A percentile compares a stretch with the other conserved stretches of the same genome.
phyloP scores from a whole-genome alignment of 768 basidiomycete species.

The Clitopilus passeckerianus region DNA sequence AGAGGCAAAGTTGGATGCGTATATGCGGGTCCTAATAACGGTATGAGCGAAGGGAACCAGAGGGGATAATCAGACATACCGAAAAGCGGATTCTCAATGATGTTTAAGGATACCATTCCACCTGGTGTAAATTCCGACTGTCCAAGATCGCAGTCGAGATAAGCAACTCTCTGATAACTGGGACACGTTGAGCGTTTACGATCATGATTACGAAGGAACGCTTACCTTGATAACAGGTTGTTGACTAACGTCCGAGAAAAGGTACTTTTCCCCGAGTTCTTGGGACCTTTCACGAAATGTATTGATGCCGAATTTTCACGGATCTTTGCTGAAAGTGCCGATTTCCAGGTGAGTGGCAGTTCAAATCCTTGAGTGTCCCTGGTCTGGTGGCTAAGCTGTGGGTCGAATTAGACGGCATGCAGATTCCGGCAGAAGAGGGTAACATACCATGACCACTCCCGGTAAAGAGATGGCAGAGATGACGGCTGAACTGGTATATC shows the following conservation, averaged over 20 bases:
- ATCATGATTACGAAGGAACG: conserved; percentile 3
- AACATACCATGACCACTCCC: conserved; percentile 44
- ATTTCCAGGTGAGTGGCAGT: conserved; percentile 32
- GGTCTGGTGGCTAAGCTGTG: conserved; percentile 28
- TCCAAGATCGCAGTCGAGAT: conserved; percentile 88
- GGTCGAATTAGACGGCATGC: background rate
- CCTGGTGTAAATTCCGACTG: conserved; percentile 92
- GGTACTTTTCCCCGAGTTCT: conserved; percentile 87
- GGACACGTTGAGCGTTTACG: conserved; percentile 1
- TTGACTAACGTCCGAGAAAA: conserved; percentile 76
- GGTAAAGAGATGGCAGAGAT: conserved; percentile 38
- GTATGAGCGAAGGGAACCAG: background rate
- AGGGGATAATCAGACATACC: no score
- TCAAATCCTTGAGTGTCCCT: conserved; percentile 34
- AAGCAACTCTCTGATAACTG: conserved; percentile 82
- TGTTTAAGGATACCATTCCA: conserved; percentile 77
- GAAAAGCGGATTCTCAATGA: conserved; percentile 63
- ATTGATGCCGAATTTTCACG: conserved; percentile 22
- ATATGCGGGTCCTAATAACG: conserved; percentile 71
- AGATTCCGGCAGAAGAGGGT: background rate
- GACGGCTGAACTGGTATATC: conserved; percentile 30
- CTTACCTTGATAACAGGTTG: conserved; percentile 53
- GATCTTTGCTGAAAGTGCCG: conserved; percentile 20
- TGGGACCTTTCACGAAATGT: conserved; percentile 78
- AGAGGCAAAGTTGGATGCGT: conserved; percentile 73